Evolutionary conservation across 805 yeast genomes (phyloP).

Genomic region (Spathaspora girioi): DNA sequence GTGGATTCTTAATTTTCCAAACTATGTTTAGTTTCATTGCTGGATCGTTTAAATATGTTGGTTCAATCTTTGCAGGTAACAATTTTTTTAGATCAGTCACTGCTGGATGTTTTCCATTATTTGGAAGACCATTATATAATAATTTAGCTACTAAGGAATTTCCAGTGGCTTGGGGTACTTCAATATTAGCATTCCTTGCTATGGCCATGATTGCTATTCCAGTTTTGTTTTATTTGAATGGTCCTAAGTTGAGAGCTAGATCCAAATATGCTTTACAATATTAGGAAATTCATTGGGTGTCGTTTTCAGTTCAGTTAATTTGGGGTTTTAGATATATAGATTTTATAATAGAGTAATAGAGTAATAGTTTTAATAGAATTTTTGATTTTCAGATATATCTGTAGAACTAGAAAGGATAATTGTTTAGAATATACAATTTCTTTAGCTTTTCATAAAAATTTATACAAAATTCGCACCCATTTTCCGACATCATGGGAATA

Average conservation of each 20-base stretch:
- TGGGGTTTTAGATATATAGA: neutral
- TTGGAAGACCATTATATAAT: slow-evolving; percentile 57
- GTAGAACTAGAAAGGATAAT: neutral
- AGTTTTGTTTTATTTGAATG: slow-evolving; percentile 39
- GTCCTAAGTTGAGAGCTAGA: slow-evolving; percentile 43
- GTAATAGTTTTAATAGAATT: too few relatives aligned
- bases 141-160: slow-evolving; percentile 46
- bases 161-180: slow-evolving; percentile 60
- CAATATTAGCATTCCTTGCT: slow-evolving; percentile 42
- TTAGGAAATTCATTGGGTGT: neutral
- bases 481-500: too few relatives aligned
- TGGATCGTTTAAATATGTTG: slow-evolving; percentile 47
- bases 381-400: too few relatives aligned
- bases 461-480: too few relatives aligned
- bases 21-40: slow-evolving; percentile 48
- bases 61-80: slow-evolving; percentile 60
- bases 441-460: too few relatives aligned
- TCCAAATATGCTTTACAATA: slow-evolving; percentile 31
- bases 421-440: too few relatives aligned
- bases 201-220: slow-evolving; percentile 46
- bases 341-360: neutral
- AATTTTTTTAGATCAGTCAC: slow-evolving; percentile 46
- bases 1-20: slow-evolving; percentile 49
- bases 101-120: slow-evolving; percentile 63
- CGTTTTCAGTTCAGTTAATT: neutral